These are phyloP conservation scores for Aspergillus puulaauensis DNA, from an alignment of 2,329 filamentous ascomycete genomes.

Conservation along the genomic window DNA sequence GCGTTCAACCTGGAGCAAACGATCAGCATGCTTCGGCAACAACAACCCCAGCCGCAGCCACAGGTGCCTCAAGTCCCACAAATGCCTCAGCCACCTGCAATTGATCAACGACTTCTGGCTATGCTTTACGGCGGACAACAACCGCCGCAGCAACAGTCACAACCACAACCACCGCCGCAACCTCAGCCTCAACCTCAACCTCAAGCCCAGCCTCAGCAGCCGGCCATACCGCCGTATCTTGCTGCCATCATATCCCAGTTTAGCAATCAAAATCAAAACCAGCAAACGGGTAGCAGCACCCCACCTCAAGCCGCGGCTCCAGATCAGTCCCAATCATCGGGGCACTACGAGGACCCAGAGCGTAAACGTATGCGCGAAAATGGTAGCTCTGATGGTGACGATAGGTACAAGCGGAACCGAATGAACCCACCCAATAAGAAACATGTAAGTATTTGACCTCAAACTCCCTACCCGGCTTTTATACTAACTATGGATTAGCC, in stretches of 20 bases:
- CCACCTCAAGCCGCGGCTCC: constrained; percentile 7
- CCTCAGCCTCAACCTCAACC: constrained; percentile 27
- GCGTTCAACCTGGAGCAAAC: constrained; percentile 36
- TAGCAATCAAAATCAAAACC: constrained; percentile 21
- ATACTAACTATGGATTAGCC: constrained; percentile 29
- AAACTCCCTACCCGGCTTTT: background rate
- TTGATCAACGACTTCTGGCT: constrained; percentile 41
- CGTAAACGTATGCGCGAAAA: constrained; percentile 40
- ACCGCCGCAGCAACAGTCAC: constrained; percentile 30
- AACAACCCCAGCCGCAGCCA: constrained; percentile 24
- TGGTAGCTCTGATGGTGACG: constrained; percentile 33
- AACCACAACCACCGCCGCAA: constrained; percentile 22
- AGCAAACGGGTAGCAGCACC: constrained; percentile 15
- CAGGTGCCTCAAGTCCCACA: constrained; percentile 30
- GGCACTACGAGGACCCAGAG: constrained; percentile 41
- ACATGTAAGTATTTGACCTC: constrained; percentile 30
- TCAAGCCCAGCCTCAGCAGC: constrained; percentile 26
- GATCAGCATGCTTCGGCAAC: constrained; percentile 40
- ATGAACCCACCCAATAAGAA: constrained; percentile 35
- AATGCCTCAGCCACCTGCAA: constrained; percentile 24
- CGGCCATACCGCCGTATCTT: constrained; percentile 32
- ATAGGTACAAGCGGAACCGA: constrained; percentile 37
- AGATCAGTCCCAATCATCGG: background rate
- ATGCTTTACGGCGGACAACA: constrained; percentile 36
- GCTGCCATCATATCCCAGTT: constrained; percentile 37